Evolutionary conservation across 495 filamentous ascomycete genomes (phyloP).

Genomic region (Acidomyces sp.): DNA sequence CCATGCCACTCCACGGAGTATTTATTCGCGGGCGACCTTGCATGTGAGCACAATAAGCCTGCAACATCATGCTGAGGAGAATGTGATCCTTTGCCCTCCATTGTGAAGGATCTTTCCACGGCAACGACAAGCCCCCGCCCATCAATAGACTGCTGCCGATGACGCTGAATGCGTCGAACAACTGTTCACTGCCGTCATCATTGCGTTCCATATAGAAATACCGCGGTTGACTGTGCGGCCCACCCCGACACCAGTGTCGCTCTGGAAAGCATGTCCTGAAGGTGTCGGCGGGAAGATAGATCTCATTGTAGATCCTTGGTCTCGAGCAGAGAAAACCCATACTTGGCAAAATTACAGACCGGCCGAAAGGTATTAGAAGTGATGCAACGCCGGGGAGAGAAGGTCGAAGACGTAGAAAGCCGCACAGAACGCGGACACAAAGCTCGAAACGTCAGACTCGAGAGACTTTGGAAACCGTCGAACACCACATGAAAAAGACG

Average conservation of each 20-base stretch:
- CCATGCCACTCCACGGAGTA: neutral
- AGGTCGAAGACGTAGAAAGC: neutral
- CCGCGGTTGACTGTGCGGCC: neutral
- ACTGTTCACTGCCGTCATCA: conserved; percentile 1
- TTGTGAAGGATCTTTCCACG: neutral
- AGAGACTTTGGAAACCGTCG: neutral
- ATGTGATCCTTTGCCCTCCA: conserved; percentile 8
- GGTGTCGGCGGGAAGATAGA: conserved; percentile 2
- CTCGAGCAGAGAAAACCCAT: conserved; percentile 9
- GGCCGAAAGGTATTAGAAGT: neutral
- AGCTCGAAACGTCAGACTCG: neutral
- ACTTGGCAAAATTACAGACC: neutral
- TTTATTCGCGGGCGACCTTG: neutral
- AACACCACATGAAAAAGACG: neutral
- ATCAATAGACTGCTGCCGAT: neutral
- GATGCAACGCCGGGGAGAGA: neutral
- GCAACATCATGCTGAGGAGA: conserved; percentile 6
- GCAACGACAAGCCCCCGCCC: neutral
- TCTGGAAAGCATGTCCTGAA: neutral
- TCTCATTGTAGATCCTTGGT: neutral
- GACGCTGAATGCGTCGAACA: neutral
- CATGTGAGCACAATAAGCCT: neutral
- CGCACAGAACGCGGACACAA: neutral
- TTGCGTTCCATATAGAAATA: conserved; percentile 3
- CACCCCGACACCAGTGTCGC: neutral